phyloP scores from a whole-genome alignment of 2,329 filamentous ascomycete species.

The Stachybotrys chlorohalonatus region DNA sequence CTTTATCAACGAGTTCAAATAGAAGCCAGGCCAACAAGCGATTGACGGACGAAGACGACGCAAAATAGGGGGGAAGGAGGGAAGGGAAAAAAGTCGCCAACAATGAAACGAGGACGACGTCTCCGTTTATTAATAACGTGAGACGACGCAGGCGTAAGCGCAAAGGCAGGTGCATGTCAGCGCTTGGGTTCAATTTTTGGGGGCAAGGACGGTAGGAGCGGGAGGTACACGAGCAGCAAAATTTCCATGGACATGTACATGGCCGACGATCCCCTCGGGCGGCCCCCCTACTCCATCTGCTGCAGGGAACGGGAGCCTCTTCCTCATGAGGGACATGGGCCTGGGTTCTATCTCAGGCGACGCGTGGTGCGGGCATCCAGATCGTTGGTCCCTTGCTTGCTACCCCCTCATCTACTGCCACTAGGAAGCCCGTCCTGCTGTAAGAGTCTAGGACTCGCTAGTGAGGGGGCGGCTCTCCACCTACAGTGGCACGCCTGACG shows the following conservation, averaged over 20 bases:
- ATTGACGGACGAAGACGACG: constrained; percentile 7
- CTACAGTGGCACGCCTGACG: no score
- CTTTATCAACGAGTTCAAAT: no score
- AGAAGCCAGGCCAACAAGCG: neutral
- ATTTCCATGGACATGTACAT: neutral
- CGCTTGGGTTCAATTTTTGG: neutral
- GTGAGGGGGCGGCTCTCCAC: no score
- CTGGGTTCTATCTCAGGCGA: no score
- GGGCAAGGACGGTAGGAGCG: no score
- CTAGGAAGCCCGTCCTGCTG: no score
- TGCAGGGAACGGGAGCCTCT: neutral
- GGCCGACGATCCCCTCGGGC: neutral
- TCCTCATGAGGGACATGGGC: neutral
- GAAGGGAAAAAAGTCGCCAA: neutral
- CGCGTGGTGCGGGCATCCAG: neutral
- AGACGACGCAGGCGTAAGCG: neutral
- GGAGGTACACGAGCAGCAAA: neutral
- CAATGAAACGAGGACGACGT: neutral
- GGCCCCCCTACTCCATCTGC: no score
- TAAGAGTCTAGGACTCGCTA: no score
- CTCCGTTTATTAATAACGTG: neutral
- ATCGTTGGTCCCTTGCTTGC: neutral
- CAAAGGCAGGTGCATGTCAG: neutral
- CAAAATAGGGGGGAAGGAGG: neutral
- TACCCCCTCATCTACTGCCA: no score